These are phyloP conservation scores for Penicillium sp. DNA, from an alignment of 2,329 filamentous ascomycete genomes.

Conservation along the genomic window DNA sequence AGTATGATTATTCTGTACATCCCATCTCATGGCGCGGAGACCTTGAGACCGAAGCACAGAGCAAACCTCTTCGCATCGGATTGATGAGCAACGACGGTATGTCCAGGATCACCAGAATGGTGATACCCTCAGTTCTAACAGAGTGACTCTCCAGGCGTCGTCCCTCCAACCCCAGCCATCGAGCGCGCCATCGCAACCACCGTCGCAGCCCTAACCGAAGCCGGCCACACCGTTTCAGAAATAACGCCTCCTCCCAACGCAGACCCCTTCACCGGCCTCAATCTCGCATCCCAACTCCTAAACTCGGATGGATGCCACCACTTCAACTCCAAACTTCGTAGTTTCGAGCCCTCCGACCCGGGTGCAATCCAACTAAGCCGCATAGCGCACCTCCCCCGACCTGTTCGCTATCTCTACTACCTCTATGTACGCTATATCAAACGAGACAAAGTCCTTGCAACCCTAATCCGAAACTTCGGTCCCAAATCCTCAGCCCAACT, in stretches of 20 bases:
- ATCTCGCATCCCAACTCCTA: constrained; percentile 77
- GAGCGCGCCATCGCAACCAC: constrained; percentile 73
- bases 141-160: constrained; percentile 59
- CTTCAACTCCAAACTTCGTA: constrained; percentile 75
- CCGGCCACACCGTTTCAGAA: constrained; percentile 75
- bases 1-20: constrained; percentile 83
- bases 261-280: constrained; percentile 75
- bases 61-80: constrained; percentile 72
- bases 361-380: constrained; percentile 76
- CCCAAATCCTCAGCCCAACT: constrained; percentile 76
- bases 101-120: constrained; percentile 11
- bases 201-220: constrained; percentile 67
- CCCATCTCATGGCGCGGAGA: constrained; percentile 78
- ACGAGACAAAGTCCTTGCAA: constrained; percentile 76
- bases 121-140: neutral
- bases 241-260: constrained; percentile 71
- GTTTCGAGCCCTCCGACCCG: constrained; percentile 77
- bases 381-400: constrained; percentile 73
- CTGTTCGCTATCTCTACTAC: constrained; percentile 83
- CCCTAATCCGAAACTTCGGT: constrained; percentile 72
- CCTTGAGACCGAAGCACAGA: constrained; percentile 61
- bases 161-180: constrained; percentile 85
- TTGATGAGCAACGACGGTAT: constrained; percentile 73
- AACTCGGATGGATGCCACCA: constrained; percentile 83
- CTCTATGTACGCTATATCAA: constrained; percentile 86